These are phyloP conservation scores for Geoglossum cookeanum DNA, from an alignment of 2,329 filamentous ascomycete genomes.

Conservation along the genomic window DNA sequence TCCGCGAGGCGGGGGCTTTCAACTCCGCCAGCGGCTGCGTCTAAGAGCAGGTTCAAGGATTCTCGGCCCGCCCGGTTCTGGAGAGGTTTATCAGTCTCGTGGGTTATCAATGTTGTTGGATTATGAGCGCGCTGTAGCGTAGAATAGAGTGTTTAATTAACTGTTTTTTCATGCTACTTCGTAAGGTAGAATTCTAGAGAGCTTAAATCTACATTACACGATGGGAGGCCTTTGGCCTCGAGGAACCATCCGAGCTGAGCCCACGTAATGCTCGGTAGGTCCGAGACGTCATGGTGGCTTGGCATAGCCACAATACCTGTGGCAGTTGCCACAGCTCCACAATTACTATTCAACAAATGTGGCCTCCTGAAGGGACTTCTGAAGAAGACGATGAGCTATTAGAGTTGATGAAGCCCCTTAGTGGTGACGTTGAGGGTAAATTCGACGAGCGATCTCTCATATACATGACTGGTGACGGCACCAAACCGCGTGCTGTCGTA, in stretches of 20 bases:
- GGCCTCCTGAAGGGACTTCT: not conserved
- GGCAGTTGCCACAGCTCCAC: too few relatives aligned
- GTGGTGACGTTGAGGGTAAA: slow-evolving; percentile 22
- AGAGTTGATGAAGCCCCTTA: slow-evolving; percentile 22
- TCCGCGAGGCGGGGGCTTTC: slow-evolving; percentile 17
- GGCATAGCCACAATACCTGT: too few relatives aligned
- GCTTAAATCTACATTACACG: too few relatives aligned
- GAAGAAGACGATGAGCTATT: slow-evolving; percentile 15
- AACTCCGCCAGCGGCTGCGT: slow-evolving; percentile 23
- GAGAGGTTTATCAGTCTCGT: not conserved
- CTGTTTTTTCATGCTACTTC: too few relatives aligned
- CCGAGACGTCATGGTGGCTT: too few relatives aligned
- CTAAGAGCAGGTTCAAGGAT: slow-evolving; percentile 31
- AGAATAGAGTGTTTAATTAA: too few relatives aligned
- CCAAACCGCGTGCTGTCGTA: slow-evolving; percentile 18
- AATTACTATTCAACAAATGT: too few relatives aligned
- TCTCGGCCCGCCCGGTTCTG: slow-evolving; percentile 13
- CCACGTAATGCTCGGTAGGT: too few relatives aligned
- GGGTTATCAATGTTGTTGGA: not conserved
- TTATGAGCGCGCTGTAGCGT: too few relatives aligned
- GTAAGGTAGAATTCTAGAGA: too few relatives aligned
- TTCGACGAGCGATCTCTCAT: slow-evolving; percentile 31
- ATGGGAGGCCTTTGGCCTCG: too few relatives aligned
- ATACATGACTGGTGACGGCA: slow-evolving; percentile 21
- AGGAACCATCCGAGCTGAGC: too few relatives aligned